Evolutionary conservation across 2,329 filamentous ascomycete species (phyloP).

Genomic region (Cercospora beticola): DNA sequence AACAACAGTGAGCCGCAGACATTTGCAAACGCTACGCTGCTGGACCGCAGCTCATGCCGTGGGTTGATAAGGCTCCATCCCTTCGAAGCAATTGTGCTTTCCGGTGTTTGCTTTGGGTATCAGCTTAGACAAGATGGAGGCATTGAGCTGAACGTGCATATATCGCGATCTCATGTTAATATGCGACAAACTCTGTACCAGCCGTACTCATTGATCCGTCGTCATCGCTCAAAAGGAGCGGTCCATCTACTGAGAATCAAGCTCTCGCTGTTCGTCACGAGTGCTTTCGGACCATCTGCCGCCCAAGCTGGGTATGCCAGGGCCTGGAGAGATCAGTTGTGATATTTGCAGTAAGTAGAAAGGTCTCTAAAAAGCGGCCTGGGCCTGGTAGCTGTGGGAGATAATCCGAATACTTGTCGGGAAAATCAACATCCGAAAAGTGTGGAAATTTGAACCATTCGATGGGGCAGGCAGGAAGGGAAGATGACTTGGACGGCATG

Average conservation of each 20-base stretch:
- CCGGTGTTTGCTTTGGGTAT: not conserved
- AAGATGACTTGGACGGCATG: too few species aligned
- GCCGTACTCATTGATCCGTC: not conserved
- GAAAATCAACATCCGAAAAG: too few species aligned
- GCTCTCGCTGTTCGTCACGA: not conserved
- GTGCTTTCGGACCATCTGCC: not conserved
- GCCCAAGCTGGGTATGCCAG: not conserved
- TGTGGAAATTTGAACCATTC: too few species aligned
- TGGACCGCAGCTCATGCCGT: too few species aligned
- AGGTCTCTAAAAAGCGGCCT: too few species aligned
- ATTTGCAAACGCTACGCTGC: too few species aligned
- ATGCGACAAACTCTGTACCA: not conserved
- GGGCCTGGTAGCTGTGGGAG: too few species aligned
- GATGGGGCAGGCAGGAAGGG: too few species aligned
- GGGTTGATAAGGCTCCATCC: too few species aligned
- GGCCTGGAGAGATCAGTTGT: not conserved
- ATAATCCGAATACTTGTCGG: too few species aligned
- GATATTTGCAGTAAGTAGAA: too few species aligned
- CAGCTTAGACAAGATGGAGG: not conserved
- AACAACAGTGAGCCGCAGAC: too few species aligned
- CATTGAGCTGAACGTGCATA: not conserved
- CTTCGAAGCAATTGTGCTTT: not conserved
- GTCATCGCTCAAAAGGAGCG: not conserved
- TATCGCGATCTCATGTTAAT: not conserved
- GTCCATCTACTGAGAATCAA: not conserved